These are phyloP conservation scores for Fusarium sulawesiense DNA, from an alignment of 2,329 filamentous ascomycete species.

Conservation along the genomic window DNA sequence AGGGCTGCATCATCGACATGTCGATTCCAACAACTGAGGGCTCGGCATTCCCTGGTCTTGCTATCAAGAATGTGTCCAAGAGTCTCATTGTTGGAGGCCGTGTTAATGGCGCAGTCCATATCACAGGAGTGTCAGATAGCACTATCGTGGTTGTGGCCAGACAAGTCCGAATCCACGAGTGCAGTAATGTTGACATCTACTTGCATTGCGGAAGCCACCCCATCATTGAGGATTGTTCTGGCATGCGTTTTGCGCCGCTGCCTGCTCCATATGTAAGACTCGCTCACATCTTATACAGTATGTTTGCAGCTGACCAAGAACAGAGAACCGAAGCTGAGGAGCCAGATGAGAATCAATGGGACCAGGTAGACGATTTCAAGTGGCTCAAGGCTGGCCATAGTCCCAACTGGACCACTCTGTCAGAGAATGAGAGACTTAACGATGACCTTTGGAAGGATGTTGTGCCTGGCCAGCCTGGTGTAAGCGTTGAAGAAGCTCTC, in stretches of 20 bases:
- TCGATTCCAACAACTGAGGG: slow-evolving; percentile 69
- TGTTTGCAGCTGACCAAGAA: slow-evolving; percentile 9
- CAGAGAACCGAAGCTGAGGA: slow-evolving; percentile 48
- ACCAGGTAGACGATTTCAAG: slow-evolving; percentile 96
- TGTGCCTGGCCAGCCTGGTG: slow-evolving; percentile 71
- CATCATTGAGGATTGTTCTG: slow-evolving; percentile 90
- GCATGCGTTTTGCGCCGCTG: slow-evolving; percentile 82
- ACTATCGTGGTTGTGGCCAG: slow-evolving; percentile 82
- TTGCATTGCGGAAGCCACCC: slow-evolving; percentile 84
- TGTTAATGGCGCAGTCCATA: slow-evolving; percentile 83
- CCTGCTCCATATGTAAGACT: slow-evolving; percentile 75
- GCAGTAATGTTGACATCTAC: slow-evolving; percentile 83
- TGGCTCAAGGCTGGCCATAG: slow-evolving; percentile 90
- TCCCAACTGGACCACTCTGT: slow-evolving; percentile 85
- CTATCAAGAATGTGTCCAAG: slow-evolving; percentile 74
- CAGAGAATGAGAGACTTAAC: slow-evolving; percentile 67
- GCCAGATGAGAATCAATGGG: slow-evolving; percentile 75
- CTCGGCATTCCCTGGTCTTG: slow-evolving; percentile 75
- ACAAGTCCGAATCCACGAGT: slow-evolving; percentile 96
- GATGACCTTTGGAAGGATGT: slow-evolving; percentile 76
- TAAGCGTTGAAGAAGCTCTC: slow-evolving; percentile 74
- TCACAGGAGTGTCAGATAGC: slow-evolving; percentile 79
- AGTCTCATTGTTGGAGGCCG: slow-evolving; percentile 82
- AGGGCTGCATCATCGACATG: slow-evolving; percentile 82
- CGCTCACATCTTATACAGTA: neutral